Base-by-base conservation (phyloP, 306 rosid species). In the Vigna reflexopilosa region DNA sequence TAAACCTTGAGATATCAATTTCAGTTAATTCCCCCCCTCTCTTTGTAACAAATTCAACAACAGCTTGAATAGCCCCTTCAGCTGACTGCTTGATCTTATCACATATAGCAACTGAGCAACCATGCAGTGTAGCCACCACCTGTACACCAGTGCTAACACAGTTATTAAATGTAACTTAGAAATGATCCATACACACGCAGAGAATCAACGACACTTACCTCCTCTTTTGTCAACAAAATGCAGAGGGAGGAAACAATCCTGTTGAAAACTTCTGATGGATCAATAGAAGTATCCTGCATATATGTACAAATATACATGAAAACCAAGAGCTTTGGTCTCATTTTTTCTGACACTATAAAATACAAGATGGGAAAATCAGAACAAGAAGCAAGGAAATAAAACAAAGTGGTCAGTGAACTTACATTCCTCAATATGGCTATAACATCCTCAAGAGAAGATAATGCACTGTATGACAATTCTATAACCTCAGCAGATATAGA, bases 251-350 rank as follows among this genome's bases (percentile, higher is more conserved):
- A 94, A 77, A 94, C 81, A 75, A 94, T 87, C 86, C 98, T 80
- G 87, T 92, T 92, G 95, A 94, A 94, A 80, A 94, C 97, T 87
- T 94, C 98, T 51, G 98, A 92, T 64, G 96, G 97, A 87, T 94
- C 98, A 72, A 94, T 92, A 51, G 97, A 92, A 73, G 98, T 89
- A 83, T 94, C 98, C 98, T 94, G 89, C 72, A 83, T 57, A 70
- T 45, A 82, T 24, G 73, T 57, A 17, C 47, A 42, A 42, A 42
- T 52, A 61, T 32, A 76, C 40, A 77, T 34, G 55, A 81, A 77
- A 88, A 80, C 45, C 59, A 83, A 81, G 70, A 76, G 76, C 58
- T 56, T 42, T 9, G 36, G 75, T 56, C 65, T 77, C 82, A 61
- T 61, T 50, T 48, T 55, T 75, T 81, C 54, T 12, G 54, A 62